Percentiles rank a stretch among this genome's conserved stretches.
Evolutionary conservation across 1,284 basidiomycete genomes (phyloP).

Genomic region (Malassezia yamatoensis): DNA sequence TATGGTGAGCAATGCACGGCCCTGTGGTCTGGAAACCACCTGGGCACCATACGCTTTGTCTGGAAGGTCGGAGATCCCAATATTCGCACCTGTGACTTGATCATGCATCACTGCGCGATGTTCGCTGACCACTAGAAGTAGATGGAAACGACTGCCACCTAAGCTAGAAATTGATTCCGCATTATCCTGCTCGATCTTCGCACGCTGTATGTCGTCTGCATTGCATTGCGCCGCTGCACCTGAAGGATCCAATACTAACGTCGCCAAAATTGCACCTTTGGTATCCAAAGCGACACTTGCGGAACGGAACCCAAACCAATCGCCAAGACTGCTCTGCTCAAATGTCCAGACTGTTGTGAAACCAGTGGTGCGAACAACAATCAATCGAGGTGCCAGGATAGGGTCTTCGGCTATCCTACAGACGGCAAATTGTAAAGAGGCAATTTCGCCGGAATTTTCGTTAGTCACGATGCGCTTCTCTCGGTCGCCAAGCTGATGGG

Average conservation of each 20-base stretch:
- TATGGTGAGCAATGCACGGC: slow-evolving; percentile 26
- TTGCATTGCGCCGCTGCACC: slow-evolving; percentile 14
- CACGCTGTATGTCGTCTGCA: slow-evolving; percentile 5
- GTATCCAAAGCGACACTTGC: slow-evolving; percentile 1
- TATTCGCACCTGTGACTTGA: slow-evolving; percentile 27
- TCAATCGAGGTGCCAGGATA: slow-evolving; percentile 29
- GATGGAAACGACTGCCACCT: slow-evolving; percentile 1
- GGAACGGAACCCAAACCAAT: slow-evolving; percentile 26
- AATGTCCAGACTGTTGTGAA: slow-evolving; percentile 36
- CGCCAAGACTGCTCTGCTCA: slow-evolving; percentile 22
- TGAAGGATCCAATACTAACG: slow-evolving; percentile 24
- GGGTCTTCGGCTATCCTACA: slow-evolving; percentile 28
- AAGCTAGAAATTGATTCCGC: neutral
- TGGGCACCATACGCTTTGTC: slow-evolving; percentile 26
- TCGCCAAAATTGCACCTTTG: neutral
- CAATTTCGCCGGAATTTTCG: slow-evolving; percentile 29
- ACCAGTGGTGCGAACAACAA: slow-evolving; percentile 31
- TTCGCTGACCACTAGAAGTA: slow-evolving; percentile 14
- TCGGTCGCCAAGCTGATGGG: slow-evolving; percentile 14
- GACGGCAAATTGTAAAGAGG: slow-evolving; percentile 27
- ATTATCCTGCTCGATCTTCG: slow-evolving; percentile 9
- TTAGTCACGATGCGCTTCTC: slow-evolving; percentile 24
- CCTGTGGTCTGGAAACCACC: slow-evolving; percentile 24
- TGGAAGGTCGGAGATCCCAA: slow-evolving; percentile 25
- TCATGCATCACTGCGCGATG: slow-evolving; percentile 9